Base-by-base conservation (phyloP, 352 stramenopile species). In the Phytophthora chlamydospora region DNA sequence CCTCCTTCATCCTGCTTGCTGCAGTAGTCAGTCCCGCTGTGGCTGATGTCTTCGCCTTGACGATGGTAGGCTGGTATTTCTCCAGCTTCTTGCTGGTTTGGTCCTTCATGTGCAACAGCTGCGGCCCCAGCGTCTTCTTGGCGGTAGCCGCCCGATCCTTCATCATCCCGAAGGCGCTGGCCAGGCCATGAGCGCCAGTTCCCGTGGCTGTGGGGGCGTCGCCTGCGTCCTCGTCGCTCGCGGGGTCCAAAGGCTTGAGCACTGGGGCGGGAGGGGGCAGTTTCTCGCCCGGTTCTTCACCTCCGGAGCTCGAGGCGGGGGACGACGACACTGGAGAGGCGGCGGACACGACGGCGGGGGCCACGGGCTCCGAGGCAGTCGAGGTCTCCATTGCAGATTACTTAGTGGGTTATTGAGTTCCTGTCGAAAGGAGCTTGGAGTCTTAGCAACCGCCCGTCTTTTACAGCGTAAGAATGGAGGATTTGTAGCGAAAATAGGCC, bases 51-150 rank as follows among this genome's bases (percentile, higher is more conserved):
- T 80, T 83, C 48, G 89, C 81, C 51, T 80, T 81, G 39, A 87
- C 70, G n/a, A 93, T 83, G 29, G 81, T 87, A 13, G 85, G 85
- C 62, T 91, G 85, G 35, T 90, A 91, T 48, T 82, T 81, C 44
- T 85, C 76, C 32, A 93, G 69, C 73, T 66, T 71, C 45, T 83
- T 89, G 42, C 71, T 84, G 4, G 80, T 88, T 55, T 76, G 74
- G 43, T 82, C 65, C 44, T 62, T 74, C 68, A 90, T 85, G 19
- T 71, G 68, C 14, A 73, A 52, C 13, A 89, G 33, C 44, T 89
- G 81, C 43, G 81, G 81, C 9, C 64, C 60, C 4, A 88, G 61
- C 14, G 79, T 78, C 61, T 86, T 89, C 63, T 76, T 83, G 39
- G 77, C 78, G 24, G 67, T 73, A 46, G 72, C 67, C 24, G 78